Conservation (phyloP, 192 early-diverging fungal genomes). For the Backusella mclennaniae region DNA sequence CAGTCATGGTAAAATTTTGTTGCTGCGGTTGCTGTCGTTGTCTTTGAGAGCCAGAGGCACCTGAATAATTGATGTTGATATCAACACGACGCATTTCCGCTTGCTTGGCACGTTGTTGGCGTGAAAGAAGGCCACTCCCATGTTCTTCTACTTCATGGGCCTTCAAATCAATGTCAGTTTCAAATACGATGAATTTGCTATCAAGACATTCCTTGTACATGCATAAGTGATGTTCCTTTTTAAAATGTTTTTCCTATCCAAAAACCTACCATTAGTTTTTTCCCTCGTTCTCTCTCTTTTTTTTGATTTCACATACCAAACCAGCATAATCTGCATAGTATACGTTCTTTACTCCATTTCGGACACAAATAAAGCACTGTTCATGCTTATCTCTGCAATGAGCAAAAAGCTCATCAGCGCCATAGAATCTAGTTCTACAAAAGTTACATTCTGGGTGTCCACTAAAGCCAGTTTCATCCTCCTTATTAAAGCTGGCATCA, state of each 20-base stretch:
- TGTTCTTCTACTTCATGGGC: conserved; percentile 74
- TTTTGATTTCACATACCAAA: conserved; percentile 54
- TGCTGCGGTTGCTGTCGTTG: conserved; percentile 12
- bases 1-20: neutral
- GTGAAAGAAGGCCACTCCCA: conserved; percentile 23
- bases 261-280: neutral
- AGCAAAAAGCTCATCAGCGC: conserved; percentile 89
- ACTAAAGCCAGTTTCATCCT: conserved; percentile 61
- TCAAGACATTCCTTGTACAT: conserved; percentile 79
- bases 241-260: conserved; percentile 70
- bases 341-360: conserved; percentile 71
- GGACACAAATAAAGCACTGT: conserved; percentile 86
- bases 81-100: conserved; percentile 37
- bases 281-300: neutral
- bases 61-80: conserved; percentile 27
- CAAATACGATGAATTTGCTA: conserved; percentile 96
- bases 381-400: conserved; percentile 93
- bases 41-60: conserved; percentile 2
- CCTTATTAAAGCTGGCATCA: conserved; percentile 49
- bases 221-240: conserved; percentile 80
- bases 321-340: conserved; percentile 84
- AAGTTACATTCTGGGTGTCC: conserved; percentile 94
- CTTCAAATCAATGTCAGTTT: conserved; percentile 85
- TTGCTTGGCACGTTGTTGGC: conserved; percentile 34
- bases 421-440: conserved; percentile 81